phyloP scores from a whole-genome alignment of 371 early-diverging fungal species.

The Actinomortierella wolfii region DNA sequence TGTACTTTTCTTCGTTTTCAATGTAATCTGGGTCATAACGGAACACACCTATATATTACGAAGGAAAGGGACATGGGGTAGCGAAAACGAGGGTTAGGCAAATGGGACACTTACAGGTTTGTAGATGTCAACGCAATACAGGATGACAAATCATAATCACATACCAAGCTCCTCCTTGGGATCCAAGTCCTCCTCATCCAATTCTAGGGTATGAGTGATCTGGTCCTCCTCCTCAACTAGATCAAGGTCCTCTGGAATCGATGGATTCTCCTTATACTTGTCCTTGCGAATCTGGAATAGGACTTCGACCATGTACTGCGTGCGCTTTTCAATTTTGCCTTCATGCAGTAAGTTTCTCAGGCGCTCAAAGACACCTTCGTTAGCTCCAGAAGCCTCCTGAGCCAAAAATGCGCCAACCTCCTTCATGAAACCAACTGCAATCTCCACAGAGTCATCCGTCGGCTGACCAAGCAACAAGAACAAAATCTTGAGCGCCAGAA shows the following conservation, averaged over 20 bases:
- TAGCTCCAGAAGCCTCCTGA: conserved; percentile 79
- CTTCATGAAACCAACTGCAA: conserved; percentile 95
- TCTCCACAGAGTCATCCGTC: conserved; percentile 96
- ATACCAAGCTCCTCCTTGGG: conserved; percentile 78
- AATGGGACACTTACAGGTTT: neutral
- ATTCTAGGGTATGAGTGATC: conserved; percentile 85
- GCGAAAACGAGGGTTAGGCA: neutral
- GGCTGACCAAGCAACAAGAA: conserved; percentile 88
- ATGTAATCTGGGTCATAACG: conserved; percentile 81
- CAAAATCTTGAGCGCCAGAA: conserved; percentile 88
- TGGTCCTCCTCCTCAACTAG: conserved; percentile 96
- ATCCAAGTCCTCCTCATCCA: conserved; percentile 90
- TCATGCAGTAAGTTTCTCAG: conserved; percentile 94
- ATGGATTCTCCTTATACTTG: conserved; percentile 87
- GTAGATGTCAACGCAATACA: neutral
- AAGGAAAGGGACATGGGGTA: neutral
- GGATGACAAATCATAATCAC: conserved; percentile 1
- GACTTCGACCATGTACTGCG: conserved; percentile 98
- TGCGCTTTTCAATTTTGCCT: conserved; percentile 91
- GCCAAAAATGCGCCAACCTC: conserved; percentile 88
- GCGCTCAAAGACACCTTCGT: conserved; percentile 91
- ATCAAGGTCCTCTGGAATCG: conserved; percentile 83
- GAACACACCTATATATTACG: conserved; percentile 64
- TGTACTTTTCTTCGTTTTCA: conserved; percentile 86
- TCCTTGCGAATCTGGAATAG: conserved; percentile 95